Evolutionary conservation across 169 alveolate species (phyloP).

Genomic region (Hepatocystis sp.): DNA sequence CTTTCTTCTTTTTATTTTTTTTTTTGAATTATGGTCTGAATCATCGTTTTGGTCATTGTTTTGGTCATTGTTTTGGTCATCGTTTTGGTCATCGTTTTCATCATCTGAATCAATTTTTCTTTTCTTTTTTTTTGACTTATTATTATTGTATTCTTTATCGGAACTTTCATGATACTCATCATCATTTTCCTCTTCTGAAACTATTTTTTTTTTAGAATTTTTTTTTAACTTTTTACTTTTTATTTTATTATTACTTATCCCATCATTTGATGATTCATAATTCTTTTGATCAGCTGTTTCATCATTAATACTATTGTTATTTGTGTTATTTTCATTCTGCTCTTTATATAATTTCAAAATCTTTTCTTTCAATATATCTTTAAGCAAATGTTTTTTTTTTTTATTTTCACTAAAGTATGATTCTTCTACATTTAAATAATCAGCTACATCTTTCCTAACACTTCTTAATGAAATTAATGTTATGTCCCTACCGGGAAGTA

Average conservation of each 20-base stretch:
- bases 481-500: constrained; percentile 49
- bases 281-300: constrained; percentile 6
- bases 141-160: constrained; percentile 12
- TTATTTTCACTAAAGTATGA: constrained; percentile 60
- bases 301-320: no score
- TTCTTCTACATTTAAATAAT: constrained; percentile 49
- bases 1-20: constrained; percentile 16
- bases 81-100: constrained; percentile 2
- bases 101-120: background rate
- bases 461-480: constrained; percentile 56
- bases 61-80: constrained; percentile 5
- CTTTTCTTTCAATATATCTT: constrained; percentile 59
- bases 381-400: constrained; percentile 48
- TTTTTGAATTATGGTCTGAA: constrained; percentile 10
- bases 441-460: constrained; percentile 72
- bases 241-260: constrained; percentile 4
- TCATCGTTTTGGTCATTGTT: background rate
- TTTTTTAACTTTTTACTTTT: constrained; percentile 20
- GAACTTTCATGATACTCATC: no score
- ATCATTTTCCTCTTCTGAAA: background rate
- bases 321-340: constrained; percentile 40
- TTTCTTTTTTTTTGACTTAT: constrained; percentile 1
- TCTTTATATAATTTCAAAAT: constrained; percentile 35
- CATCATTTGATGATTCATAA: background rate
- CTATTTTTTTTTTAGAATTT: constrained; percentile 16